Conservation (phyloP, 108 stramenopile species). For the Ochromonas danica region DNA sequence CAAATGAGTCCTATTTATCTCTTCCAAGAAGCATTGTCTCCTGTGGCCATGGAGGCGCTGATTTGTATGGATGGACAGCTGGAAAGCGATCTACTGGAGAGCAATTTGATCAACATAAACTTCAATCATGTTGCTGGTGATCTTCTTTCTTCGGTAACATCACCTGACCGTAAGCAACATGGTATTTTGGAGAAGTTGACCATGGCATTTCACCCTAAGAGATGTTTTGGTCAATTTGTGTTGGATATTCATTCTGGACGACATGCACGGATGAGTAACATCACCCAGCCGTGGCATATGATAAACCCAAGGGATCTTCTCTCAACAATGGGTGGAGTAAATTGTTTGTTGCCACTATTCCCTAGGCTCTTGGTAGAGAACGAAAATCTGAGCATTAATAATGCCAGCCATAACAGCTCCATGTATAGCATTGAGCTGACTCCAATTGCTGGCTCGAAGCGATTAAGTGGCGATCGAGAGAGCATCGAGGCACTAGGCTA, state of each 20-base stretch:
- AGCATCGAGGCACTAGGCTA: no score
- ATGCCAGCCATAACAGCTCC: neutral
- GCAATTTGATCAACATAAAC: neutral
- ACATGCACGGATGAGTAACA: neutral
- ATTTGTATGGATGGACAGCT: neutral
- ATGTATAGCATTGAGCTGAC: neutral
- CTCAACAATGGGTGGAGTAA: slow-evolving; percentile 18
- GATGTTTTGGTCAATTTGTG: neutral
- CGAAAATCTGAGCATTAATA: neutral
- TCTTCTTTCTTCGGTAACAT: neutral
- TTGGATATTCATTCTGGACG: slow-evolving; percentile 3
- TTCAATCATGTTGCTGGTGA: neutral
- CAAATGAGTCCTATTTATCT: slow-evolving; percentile 33
- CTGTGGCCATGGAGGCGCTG: neutral
- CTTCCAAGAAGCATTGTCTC: slow-evolving; percentile 5
- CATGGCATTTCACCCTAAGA: neutral
- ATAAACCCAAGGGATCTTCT: neutral
- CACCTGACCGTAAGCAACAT: neutral
- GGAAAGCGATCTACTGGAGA: no score
- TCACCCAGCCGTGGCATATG: neutral
- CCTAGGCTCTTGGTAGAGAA: slow-evolving; percentile 19
- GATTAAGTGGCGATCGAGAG: neutral
- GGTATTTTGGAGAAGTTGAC: neutral
- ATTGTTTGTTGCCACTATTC: slow-evolving; percentile 31
- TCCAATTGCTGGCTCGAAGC: neutral